Evolutionary conservation across 2,329 filamentous ascomycete genomes (phyloP).

Genomic region (Cordyceps cicadae): DNA sequence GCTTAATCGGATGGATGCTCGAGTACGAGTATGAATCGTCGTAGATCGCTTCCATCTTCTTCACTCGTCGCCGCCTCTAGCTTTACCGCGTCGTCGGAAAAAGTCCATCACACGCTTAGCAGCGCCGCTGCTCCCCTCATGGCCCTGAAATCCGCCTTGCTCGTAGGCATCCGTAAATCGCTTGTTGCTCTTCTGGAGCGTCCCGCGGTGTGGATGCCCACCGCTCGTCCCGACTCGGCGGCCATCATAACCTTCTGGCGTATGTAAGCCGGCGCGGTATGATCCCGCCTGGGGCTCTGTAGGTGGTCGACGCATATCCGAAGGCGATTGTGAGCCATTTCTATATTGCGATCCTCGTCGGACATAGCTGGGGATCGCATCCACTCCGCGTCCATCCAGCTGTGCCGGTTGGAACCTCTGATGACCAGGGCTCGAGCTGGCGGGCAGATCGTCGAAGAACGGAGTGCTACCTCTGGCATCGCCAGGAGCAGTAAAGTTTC

Average conservation of each 20-base stretch:
- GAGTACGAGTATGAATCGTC: neutral
- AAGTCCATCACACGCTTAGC: constrained; percentile 97
- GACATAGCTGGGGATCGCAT: constrained; percentile 39
- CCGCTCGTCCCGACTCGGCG: constrained; percentile 28
- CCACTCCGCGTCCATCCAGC: constrained; percentile 31
- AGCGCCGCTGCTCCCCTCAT: constrained; percentile 76
- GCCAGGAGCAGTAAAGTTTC: constrained; percentile 28
- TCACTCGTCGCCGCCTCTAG: constrained; percentile 52
- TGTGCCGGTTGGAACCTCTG: constrained; percentile 34
- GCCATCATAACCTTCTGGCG: constrained; percentile 35
- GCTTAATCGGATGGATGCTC: neutral
- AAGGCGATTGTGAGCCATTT: constrained; percentile 46
- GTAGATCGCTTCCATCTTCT: constrained; percentile 20
- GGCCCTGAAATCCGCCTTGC: constrained; percentile 55
- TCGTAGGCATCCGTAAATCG: constrained; percentile 88
- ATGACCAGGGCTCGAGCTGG: constrained; percentile 28
- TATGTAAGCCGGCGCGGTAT: constrained; percentile 34
- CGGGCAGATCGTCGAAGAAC: constrained; percentile 28
- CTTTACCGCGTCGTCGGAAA: constrained; percentile 80
- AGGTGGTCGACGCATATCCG: constrained; percentile 38
- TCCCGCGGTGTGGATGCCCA: constrained; percentile 38
- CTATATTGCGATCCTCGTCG: constrained; percentile 37
- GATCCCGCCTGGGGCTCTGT: constrained; percentile 33
- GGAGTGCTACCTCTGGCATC: constrained; percentile 29
- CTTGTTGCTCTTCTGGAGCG: constrained; percentile 78